Evolutionary conservation across 2,329 filamentous ascomycete species (phyloP).

Genomic region (Fusarium stilboides): DNA sequence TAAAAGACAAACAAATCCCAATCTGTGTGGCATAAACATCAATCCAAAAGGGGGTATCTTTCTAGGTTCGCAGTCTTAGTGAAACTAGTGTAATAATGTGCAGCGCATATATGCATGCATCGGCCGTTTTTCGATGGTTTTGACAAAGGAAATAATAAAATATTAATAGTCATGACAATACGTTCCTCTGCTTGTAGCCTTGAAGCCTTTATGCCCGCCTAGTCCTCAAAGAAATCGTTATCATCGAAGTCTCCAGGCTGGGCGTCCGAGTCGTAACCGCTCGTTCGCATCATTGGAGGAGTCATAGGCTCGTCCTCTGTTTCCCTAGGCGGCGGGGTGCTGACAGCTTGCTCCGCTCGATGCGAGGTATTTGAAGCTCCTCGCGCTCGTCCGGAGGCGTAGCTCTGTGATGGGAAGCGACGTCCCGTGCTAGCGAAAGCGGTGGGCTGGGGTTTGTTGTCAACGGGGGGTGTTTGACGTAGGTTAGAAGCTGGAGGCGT

Average conservation of each 20-base stretch:
- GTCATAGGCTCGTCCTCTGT: conserved; percentile 65
- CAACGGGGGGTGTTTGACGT: conserved; percentile 70
- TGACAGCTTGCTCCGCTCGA: conserved; percentile 35
- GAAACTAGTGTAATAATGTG: conserved; percentile 50
- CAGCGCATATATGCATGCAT: conserved; percentile 42
- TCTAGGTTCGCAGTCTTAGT: conserved; percentile 57
- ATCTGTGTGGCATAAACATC: conserved; percentile 51
- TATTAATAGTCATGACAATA: conserved; percentile 24
- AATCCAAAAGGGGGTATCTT: conserved; percentile 61
- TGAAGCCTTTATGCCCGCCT: conserved; percentile 19
- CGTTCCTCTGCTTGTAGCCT: conserved; percentile 16
- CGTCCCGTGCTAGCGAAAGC: conserved; percentile 74
- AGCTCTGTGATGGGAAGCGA: conserved; percentile 66
- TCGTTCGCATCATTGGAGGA: conserved; percentile 73
- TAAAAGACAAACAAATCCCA: conserved; percentile 41
- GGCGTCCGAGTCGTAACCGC: conserved; percentile 74
- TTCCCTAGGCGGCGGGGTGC: conserved; percentile 59
- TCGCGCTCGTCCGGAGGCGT: conserved; percentile 44
- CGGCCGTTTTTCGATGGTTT: conserved; percentile 45
- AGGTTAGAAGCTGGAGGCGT: conserved; percentile 87
- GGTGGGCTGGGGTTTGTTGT: conserved; percentile 66
- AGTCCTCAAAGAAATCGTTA: conserved; percentile 70
- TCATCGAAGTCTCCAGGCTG: conserved; percentile 72
- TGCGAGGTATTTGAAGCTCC: conserved; percentile 53
- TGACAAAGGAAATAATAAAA: conserved; percentile 50